A percentile compares a stretch with the other conserved stretches of the same genome.
Evolutionary conservation across 208 protist genomes (phyloP).

Genomic region (Phytomonas sp.): DNA sequence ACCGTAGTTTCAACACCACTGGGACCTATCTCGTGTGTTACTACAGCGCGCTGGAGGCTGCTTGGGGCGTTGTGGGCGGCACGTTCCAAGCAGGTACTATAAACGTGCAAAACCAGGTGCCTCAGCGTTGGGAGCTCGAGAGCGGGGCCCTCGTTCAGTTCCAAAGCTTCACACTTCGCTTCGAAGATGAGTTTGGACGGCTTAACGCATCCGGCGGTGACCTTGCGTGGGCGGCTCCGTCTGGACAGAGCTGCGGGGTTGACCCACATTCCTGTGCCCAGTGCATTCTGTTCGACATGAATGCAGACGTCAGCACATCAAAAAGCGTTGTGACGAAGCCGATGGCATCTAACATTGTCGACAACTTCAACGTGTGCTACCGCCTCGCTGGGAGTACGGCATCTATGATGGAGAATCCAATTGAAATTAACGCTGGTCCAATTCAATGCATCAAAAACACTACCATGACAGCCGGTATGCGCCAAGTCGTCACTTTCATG

Average conservation of each 20-base stretch:
- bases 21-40: conserved; percentile 76
- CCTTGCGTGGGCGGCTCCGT: conserved; percentile 55
- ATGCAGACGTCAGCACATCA: conserved; percentile 22
- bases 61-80: conserved; percentile 72
- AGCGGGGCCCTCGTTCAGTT: conserved; percentile 25
- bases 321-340: conserved; percentile 28
- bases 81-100: conserved; percentile 32
- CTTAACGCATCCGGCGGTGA: conserved; percentile 33
- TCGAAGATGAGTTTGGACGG: conserved; percentile 35
- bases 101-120: conserved; percentile 30
- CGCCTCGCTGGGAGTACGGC: conserved; percentile 49
- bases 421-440: conserved; percentile 38
- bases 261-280: conserved; percentile 28
- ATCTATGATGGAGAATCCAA: conserved; percentile 29
- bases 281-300: conserved; percentile 55
- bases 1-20: conserved; percentile 68
- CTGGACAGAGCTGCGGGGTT: conserved; percentile 43
- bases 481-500: conserved; percentile 57
- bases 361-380: conserved; percentile 75
- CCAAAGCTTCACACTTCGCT: conserved; percentile 41
- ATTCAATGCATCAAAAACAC: conserved; percentile 55
- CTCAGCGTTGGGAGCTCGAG: conserved; percentile 33
- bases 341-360: conserved; percentile 32
- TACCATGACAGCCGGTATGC: conserved; percentile 48
- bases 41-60: conserved; percentile 47